A percentile compares a stretch with the other conserved stretches of the same genome.
Evolutionary conservation across 2,329 filamentous ascomycete species (phyloP).

Genomic region (Cercospora janseana): DNA sequence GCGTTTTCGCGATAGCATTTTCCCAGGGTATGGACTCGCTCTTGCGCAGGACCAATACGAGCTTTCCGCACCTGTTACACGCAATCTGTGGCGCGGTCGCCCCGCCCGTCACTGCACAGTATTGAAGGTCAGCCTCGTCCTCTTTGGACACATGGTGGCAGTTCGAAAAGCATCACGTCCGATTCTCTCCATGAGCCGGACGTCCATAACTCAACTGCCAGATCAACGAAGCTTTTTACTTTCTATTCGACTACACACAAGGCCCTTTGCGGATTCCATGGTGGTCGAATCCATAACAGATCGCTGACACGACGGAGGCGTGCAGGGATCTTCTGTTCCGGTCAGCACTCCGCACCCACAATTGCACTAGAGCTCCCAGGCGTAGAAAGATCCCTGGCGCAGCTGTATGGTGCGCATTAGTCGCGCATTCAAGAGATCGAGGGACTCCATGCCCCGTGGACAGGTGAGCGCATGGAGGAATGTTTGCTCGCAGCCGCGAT

Average conservation of each 20-base stretch:
- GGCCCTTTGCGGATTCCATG: conserved; percentile 8
- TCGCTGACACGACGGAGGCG: conserved; percentile 8
- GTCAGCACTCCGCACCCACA: too few relatives aligned
- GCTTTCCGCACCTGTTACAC: not conserved
- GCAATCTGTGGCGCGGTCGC: not conserved
- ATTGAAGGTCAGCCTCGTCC: not conserved
- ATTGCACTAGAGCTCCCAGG: too few relatives aligned
- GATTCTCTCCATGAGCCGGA: conserved; percentile 10
- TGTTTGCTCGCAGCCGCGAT: too few relatives aligned
- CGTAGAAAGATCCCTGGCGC: too few relatives aligned
- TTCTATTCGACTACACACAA: conserved; percentile 13
- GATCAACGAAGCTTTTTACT: conserved; percentile 16
- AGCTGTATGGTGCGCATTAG: too few relatives aligned
- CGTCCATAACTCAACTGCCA: conserved; percentile 10
- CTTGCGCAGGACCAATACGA: not conserved
- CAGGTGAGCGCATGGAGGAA: too few relatives aligned
- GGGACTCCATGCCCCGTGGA: too few relatives aligned
- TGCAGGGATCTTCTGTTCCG: too few relatives aligned
- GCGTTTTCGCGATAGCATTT: conserved; percentile 4
- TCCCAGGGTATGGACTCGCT: not conserved
- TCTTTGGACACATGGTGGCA: not conserved
- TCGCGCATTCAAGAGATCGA: too few relatives aligned
- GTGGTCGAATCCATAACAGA: conserved; percentile 16
- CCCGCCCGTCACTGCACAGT: not conserved
- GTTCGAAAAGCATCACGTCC: conserved; percentile 10